These are phyloP conservation scores for Saksenaea vasiformis DNA, from an alignment of 371 early-diverging fungal species.

Conservation along the genomic window DNA sequence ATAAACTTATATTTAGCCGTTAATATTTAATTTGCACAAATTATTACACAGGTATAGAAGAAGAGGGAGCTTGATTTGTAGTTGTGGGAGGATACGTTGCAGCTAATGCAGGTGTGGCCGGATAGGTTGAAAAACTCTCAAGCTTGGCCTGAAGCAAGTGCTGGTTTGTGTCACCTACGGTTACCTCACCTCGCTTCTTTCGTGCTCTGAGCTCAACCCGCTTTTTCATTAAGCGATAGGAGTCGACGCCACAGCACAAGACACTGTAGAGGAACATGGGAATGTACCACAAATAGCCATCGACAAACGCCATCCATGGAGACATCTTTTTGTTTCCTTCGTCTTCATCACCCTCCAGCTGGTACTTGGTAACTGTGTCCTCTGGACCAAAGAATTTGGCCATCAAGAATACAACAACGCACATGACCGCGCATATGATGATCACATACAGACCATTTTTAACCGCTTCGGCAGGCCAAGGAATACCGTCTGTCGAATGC, in stretches of 20 bases:
- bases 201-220: conserved; percentile 32
- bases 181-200: conserved; percentile 11
- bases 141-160: background rate
- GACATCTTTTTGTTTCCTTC: conserved; percentile 11
- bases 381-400: conserved; percentile 38
- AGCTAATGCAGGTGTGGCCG: background rate
- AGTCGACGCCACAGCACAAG: conserved; percentile 45
- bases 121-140: background rate
- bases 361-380: conserved; percentile 9
- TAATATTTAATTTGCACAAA: background rate
- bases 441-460: conserved; percentile 48
- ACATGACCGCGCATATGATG: conserved; percentile 43
- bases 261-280: conserved; percentile 46
- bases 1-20: background rate
- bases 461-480: conserved; percentile 46
- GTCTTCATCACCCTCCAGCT: conserved; percentile 10
- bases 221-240: conserved; percentile 40
- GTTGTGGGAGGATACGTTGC: background rate
- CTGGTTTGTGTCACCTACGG: background rate
- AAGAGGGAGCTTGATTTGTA: background rate
- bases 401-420: conserved; percentile 40
- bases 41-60: background rate
- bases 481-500: conserved; percentile 28
- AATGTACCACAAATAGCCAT: conserved; percentile 44
- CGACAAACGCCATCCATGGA: conserved; percentile 39